Evolutionary conservation across 2,329 filamentous ascomycete species (phyloP).

Genomic region (Exophiala phaeomuriformis): DNA sequence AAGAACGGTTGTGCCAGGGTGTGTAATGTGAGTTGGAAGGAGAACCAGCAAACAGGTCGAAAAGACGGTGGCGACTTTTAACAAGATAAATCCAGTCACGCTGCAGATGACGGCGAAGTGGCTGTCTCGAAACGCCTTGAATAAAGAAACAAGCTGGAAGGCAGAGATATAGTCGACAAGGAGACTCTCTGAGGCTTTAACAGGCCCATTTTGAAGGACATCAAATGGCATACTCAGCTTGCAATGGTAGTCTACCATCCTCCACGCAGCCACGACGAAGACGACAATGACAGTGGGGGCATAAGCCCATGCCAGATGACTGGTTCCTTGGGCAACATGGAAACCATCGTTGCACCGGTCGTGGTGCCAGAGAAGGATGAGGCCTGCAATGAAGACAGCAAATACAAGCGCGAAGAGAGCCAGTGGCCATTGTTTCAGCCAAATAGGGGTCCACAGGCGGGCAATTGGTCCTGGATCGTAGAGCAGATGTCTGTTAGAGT

Average conservation of each 20-base stretch:
- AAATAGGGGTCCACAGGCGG: conserved; percentile 24
- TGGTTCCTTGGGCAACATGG: conserved; percentile 10
- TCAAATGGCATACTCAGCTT: conserved; percentile 33
- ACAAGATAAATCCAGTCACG: conserved; percentile 28
- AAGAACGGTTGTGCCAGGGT: conserved; percentile 8
- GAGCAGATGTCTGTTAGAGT: conserved; percentile 6
- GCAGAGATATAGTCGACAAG: conserved; percentile 32
- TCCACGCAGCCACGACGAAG: conserved; percentile 29
- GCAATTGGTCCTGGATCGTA: conserved; percentile 7
- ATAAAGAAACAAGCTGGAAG: conserved; percentile 28
- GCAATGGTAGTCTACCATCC: conserved; percentile 31
- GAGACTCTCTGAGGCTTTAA: conserved; percentile 28
- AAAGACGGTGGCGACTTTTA: conserved; percentile 28
- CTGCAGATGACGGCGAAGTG: conserved; percentile 31
- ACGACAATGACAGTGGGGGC: conserved; percentile 29
- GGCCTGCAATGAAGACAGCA: conserved; percentile 14
- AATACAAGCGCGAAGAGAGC: conserved; percentile 19
- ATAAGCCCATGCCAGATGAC: conserved; percentile 27
- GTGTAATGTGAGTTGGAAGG: conserved; percentile 23
- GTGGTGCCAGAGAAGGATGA: conserved; percentile 22
- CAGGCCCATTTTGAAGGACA: conserved; percentile 28
- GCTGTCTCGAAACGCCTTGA: conserved; percentile 29
- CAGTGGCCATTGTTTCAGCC: conserved; percentile 22
- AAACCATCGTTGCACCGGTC: conserved; percentile 20
- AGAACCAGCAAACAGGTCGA: conserved; percentile 31